These are phyloP conservation scores for Glutinoglossum americanum DNA, from an alignment of 495 filamentous ascomycete species.

Conservation along the genomic window DNA sequence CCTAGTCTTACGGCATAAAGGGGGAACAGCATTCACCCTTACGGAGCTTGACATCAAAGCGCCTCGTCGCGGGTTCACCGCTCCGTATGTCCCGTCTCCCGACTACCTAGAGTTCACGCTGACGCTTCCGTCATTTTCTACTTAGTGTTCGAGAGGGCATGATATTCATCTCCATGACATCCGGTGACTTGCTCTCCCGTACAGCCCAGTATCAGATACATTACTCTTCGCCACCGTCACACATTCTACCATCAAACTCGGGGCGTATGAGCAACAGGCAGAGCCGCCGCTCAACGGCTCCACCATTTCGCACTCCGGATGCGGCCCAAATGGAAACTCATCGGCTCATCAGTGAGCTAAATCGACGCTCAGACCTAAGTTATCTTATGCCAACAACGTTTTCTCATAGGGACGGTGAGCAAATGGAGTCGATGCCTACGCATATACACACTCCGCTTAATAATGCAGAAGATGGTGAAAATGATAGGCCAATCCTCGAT, in stretches of 20 bases:
- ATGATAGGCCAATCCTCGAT: not conserved
- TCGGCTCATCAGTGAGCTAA: not conserved
- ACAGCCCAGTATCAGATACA: slow-evolving; percentile 61
- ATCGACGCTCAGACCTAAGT: not conserved
- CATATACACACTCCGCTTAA: not conserved
- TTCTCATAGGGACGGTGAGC: not conserved
- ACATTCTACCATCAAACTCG: not conserved
- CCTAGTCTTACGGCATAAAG: slow-evolving; percentile 59
- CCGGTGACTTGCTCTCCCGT: slow-evolving; percentile 47
- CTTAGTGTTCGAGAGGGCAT: slow-evolving; percentile 74
- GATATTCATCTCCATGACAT: slow-evolving; percentile 75
- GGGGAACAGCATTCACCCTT: slow-evolving; percentile 54
- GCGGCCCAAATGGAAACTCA: not conserved
- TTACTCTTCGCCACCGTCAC: slow-evolving; percentile 18
- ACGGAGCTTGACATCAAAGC: slow-evolving; percentile 77
- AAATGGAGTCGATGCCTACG: not conserved
- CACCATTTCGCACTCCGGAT: not conserved
- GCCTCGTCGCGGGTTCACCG: slow-evolving; percentile 56
- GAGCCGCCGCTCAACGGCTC: not conserved
- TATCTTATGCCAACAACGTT: not conserved
- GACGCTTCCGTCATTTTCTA: slow-evolving; percentile 4
- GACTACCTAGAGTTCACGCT: slow-evolving; percentile 1
- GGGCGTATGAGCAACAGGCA: not conserved
- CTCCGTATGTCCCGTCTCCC: slow-evolving; percentile 41
- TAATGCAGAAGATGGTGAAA: not conserved